Evolutionary conservation across 345 rosid species (phyloP).

Genomic region (Balakata baccata): DNA sequence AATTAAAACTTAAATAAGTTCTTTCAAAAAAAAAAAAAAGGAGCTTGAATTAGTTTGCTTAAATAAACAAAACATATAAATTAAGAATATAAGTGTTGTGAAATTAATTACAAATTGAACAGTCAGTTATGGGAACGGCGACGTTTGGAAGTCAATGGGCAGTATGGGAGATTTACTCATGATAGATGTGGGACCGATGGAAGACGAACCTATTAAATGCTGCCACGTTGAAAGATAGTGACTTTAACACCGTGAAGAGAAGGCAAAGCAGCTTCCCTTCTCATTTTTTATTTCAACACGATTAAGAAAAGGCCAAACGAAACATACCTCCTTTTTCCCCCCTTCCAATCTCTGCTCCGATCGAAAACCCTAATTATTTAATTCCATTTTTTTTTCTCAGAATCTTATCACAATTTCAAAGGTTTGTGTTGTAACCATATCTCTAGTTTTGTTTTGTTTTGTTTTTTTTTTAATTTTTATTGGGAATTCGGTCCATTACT

Average conservation of each 20-base stretch:
- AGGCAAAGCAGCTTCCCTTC: conserved; percentile 10
- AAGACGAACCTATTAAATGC: neutral
- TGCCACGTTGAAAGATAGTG: conserved; percentile 11
- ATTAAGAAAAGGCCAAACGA: conserved; percentile 8
- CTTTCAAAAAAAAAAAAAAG: too few species aligned
- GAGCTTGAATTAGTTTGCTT: too few species aligned
- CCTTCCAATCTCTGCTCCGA: neutral
- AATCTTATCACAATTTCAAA: neutral
- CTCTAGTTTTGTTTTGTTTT: neutral
- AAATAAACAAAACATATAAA: too few species aligned
- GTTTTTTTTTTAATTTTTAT: neutral
- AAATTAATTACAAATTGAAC: too few species aligned
- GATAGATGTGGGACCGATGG: neutral
- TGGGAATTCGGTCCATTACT: neutral
- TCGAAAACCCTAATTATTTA: neutral
- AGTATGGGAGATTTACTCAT: neutral
- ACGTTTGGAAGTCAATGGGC: neutral
- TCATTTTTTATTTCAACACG: conserved; percentile 7
- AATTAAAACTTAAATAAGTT: too few species aligned
- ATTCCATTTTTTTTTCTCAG: too few species aligned
- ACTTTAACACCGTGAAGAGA: conserved; percentile 14
- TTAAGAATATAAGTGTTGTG: too few species aligned
- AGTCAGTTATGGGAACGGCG: neutral
- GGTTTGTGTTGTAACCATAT: neutral
- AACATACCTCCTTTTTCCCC: neutral